Percentiles rank a stretch among this genome's conserved stretches.
These are phyloP conservation scores for Chaetomium strumarium DNA, from an alignment of 2,329 filamentous ascomycete species.

Conservation along the genomic window DNA sequence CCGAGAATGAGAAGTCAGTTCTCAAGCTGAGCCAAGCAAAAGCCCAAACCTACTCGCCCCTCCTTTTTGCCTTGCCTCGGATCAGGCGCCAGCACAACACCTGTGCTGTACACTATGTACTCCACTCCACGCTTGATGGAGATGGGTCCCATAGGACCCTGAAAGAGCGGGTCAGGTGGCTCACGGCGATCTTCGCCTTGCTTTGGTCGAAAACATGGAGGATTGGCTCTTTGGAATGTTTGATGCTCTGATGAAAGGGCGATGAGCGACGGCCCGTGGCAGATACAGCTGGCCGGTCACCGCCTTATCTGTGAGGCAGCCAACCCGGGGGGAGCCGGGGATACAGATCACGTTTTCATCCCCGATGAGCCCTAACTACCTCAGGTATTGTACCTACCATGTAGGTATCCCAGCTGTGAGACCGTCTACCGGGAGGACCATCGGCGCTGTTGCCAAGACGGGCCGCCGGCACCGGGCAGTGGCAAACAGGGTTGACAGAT, in stretches of 20 bases:
- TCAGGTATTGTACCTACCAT: too few species aligned
- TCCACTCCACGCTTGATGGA: not conserved
- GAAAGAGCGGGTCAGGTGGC: constrained; percentile 3
- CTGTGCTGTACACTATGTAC: too few species aligned
- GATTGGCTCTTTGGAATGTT: constrained; percentile 6
- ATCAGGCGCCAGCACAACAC: not conserved
- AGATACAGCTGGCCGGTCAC: not conserved
- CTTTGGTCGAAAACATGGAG: not conserved
- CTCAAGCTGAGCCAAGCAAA: too few species aligned
- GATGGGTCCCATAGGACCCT: constrained; percentile 4
- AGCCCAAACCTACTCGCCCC: too few species aligned
- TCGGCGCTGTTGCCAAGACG: constrained; percentile 8
- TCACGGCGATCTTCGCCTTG: constrained; percentile 1
- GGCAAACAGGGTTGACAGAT: not conserved
- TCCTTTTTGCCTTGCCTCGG: too few species aligned
- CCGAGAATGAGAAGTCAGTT: too few species aligned
- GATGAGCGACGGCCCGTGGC: not conserved
- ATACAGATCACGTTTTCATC: not conserved
- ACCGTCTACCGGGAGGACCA: not conserved
- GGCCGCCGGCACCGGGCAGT: constrained; percentile 6
- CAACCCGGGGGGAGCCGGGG: not conserved
- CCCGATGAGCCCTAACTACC: not conserved
- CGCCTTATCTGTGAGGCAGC: constrained; percentile 1
- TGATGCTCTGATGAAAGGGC: constrained; percentile 12
- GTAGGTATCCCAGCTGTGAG: too few species aligned